A percentile compares a stretch with the other conserved stretches of the same genome.
These are phyloP conservation scores for Zizania palustris DNA, from an alignment of 202 grass and related monocot species.

Conservation along the genomic window DNA sequence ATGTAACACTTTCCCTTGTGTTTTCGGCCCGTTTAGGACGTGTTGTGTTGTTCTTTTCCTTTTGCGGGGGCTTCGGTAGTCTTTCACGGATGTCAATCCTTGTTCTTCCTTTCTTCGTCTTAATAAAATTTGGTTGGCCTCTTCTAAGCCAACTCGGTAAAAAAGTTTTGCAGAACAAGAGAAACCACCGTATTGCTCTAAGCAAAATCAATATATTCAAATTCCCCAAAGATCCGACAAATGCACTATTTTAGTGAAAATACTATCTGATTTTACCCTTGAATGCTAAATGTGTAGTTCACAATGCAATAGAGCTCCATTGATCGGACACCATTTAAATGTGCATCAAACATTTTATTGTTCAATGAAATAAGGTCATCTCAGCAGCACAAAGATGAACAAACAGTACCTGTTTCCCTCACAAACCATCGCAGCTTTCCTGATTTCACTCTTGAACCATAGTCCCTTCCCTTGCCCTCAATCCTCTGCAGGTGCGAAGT, in stretches of 20 bases:
- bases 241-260: background rate
- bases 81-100: too few species aligned
- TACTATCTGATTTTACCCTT: background rate
- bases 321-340: background rate
- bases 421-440: constrained; percentile 88
- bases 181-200: background rate
- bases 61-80: too few species aligned
- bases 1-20: too few species aligned
- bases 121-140: too few species aligned
- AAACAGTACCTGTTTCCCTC: constrained; percentile 77
- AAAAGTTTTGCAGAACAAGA: background rate
- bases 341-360: background rate
- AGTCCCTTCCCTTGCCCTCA: constrained; percentile 83
- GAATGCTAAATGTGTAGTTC: background rate
- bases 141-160: too few species aligned
- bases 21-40: too few species aligned
- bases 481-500: constrained; percentile 62
- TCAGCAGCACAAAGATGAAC: background rate
- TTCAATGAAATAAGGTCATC: background rate
- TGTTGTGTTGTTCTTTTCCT: too few species aligned
- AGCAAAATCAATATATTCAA: background rate
- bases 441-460: constrained; percentile 72
- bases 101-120: too few species aligned
- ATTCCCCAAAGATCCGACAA: background rate
- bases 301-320: background rate